Percentiles rank a stretch among this genome's conserved stretches.
Conservation (phyloP, 1,284 basidiomycete genomes). For the Cerrena zonata region DNA sequence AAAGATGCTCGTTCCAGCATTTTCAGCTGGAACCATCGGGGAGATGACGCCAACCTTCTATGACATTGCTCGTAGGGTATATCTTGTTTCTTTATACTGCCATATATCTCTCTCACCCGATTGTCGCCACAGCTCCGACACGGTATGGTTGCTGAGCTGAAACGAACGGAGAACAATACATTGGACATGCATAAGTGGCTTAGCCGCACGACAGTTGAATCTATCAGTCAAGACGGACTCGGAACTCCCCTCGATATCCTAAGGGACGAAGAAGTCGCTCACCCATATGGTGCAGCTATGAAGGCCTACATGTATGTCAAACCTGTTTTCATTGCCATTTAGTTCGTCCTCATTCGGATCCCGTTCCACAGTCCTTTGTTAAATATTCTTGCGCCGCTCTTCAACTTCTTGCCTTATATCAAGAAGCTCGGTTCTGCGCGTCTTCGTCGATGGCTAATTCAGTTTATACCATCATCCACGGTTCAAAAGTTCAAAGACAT, state of each 20-base stretch:
- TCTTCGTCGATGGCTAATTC: slow-evolving; percentile 12
- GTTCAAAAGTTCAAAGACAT: neutral
- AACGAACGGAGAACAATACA: slow-evolving; percentile 14
- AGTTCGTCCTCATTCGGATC: neutral
- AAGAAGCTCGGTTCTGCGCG: slow-evolving; percentile 1
- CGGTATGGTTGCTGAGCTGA: slow-evolving; percentile 16
- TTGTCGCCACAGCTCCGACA: slow-evolving; percentile 16
- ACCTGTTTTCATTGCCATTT: neutral
- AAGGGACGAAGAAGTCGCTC: slow-evolving; percentile 15
- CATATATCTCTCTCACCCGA: neutral
- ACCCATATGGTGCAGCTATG: slow-evolving; percentile 21
- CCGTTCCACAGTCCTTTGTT: neutral
- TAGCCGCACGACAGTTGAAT: slow-evolving; percentile 33
- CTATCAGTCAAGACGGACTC: slow-evolving; percentile 34
- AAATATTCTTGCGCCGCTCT: neutral
- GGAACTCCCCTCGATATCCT: slow-evolving; percentile 35
- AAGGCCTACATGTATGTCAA: slow-evolving; percentile 18
- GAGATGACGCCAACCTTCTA: slow-evolving; percentile 31
- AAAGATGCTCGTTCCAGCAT: slow-evolving; percentile 30
- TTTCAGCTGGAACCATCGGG: slow-evolving; percentile 27
- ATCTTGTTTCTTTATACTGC: neutral
- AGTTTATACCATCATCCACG: slow-evolving; percentile 24
- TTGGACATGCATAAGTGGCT: slow-evolving; percentile 32
- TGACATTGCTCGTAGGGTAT: slow-evolving; percentile 25
- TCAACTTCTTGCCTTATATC: slow-evolving; percentile 2